Evolutionary conservation across 108 stramenopile genomes (phyloP), one percentile per base, ranked within the genome.

Genomic region (Aurantiochytrium sp.): DNA sequence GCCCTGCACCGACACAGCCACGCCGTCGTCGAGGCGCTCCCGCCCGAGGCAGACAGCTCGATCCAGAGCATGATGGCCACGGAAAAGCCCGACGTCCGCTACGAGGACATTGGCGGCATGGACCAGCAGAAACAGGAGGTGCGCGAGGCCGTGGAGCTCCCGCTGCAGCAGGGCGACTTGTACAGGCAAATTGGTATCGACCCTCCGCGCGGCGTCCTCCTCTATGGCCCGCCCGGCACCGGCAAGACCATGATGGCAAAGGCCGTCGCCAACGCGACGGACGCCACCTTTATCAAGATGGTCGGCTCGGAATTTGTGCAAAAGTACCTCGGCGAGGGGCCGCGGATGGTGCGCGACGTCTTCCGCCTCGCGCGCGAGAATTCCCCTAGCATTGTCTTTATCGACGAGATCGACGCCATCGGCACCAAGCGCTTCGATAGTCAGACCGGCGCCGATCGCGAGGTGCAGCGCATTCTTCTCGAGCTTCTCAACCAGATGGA

Each of bases 241-340:
- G 98, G 98, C 37, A 99, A 99, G 91, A 99, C 99, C 41, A 98
- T 99, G 99, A 97, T 99, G 96, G 99, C 99, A 54, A 98, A 98
- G 90, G 99, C 99, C 6, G 98, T 98, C 3, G 99, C 99, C 34
- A 97, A 98, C 91, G 95, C 98, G 30, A 99, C 99, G 19, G 93
- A 95, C 54, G 99, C 99, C 36, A 96, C 97, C 55, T 99, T 98
- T 92, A 98, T 99, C 87, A 94, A 94, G 92, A 97, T 99, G 96
- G 97, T 97, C 12, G 99, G 99, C 27, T 95, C 95, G 15, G 98
- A 99, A 90, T 98, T 99, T 93, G 99, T 99, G 54, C 99, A 99
- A 94, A 99, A 98, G 93, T 99, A 98, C 91, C 93, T 99, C 32
- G 99, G 99, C 32, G 99, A 99, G 90, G 99, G 99, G 31, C 97